Evolutionary conservation across 495 filamentous ascomycete species (phyloP).

Genomic region (Pseudevernia furfuracea): DNA sequence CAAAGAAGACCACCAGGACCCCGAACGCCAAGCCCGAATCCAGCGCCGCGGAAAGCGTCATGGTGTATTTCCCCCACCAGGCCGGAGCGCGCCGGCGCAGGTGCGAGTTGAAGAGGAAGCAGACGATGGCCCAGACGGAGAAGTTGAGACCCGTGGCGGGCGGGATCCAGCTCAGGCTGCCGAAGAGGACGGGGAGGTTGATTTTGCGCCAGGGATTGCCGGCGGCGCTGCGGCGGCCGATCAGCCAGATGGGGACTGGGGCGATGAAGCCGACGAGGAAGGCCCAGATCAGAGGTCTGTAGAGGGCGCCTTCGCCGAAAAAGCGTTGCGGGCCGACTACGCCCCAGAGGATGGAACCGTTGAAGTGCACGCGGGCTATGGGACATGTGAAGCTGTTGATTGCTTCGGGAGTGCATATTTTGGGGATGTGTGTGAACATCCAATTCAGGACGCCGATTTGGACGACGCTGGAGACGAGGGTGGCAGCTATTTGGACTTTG

Average conservation of each 20-base stretch:
- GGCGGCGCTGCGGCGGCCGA: conserved; percentile 42
- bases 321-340: conserved; percentile 72
- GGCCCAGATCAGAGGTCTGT: conserved; percentile 65
- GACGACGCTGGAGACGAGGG: conserved; percentile 66
- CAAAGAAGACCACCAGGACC: conserved; percentile 76
- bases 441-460: conserved; percentile 81
- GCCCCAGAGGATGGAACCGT: conserved; percentile 82
- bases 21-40: conserved; percentile 75
- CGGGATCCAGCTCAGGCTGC: conserved; percentile 70
- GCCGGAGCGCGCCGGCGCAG: conserved; percentile 55
- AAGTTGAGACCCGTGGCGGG: conserved; percentile 82
- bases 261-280: conserved; percentile 65
- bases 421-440: conserved; percentile 73
- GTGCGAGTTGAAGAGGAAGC: conserved; percentile 71
- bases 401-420: conserved; percentile 68
- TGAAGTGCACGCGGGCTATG: conserved; percentile 82
- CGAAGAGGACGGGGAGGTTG: conserved; percentile 65
- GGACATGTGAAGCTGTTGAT: conserved; percentile 84
- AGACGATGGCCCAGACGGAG: conserved; percentile 72
- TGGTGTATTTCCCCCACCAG: conserved; percentile 88
- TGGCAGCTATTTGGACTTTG: conserved; percentile 71
- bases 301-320: conserved; percentile 66
- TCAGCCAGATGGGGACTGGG: conserved; percentile 59
- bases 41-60: conserved; percentile 74
- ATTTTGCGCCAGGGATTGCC: conserved; percentile 52